Evolutionary conservation across 148 eudicot genomes (phyloP), one percentile per base, ranked within the genome.

Genomic region (Silene latifolia): DNA sequence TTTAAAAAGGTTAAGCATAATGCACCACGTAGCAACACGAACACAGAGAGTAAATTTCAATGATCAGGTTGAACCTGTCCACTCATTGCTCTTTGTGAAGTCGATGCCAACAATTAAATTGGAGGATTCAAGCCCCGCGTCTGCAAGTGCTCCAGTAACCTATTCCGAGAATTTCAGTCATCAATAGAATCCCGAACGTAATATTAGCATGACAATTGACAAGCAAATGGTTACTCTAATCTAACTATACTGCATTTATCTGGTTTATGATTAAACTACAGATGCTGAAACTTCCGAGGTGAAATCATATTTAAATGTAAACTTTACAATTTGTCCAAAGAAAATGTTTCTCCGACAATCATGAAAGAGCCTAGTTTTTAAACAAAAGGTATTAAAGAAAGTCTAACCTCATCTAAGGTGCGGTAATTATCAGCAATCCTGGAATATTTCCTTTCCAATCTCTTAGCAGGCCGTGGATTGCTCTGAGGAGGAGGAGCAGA

Each of bases 41-140:
- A 72, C 21, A 18, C 44, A 24, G 24, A 10, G 32, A 69, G 24
- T 35, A 42, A 48, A 51, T 57, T 29, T 67, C 79, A 11, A 35
- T 7, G 77, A n/a, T 67, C 71, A 65, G 64, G 67, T 27, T 15
- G 62, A 75, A 96, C 99, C 99, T 81, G 98, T 96, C 99, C 99
- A 96, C 73, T 96, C 99, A 76, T 96, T 96, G 92, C 99, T 96
- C 86, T 96, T 96, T 24, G 99, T 96, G 85, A 96, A 96, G 85
- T 96, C 99, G 54, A 96, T 88, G 72, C 99, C 99, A 65, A 96
- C 85, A 71, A 96, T 92, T 27, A 96, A 89, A 88, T 96, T 96
- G 65, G 99, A 92, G 74, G 99, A 96, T 79, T 92, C 99, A 11
- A 96, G 93, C 66, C 98, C 99, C 71, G 97, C 95, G 44, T 83